Base-by-base conservation (phyloP, 1,139 yeast genomes). In the Candida smagusa region DNA sequence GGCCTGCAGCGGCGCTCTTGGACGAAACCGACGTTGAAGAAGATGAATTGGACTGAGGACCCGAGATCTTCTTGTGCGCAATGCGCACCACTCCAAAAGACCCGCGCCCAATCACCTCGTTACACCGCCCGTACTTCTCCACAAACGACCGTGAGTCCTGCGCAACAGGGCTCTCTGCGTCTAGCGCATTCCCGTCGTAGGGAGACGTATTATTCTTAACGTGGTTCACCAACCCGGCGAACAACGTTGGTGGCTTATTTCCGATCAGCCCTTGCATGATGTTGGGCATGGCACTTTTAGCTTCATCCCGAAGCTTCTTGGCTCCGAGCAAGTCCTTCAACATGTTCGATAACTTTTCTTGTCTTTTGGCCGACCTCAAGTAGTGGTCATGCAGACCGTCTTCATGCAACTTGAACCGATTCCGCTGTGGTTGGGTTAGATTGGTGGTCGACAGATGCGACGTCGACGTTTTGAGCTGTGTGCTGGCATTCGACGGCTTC, bases 311-410 rank as follows among this genome's bases (percentile, higher is more conserved):
- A 27, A 85, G 70, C 56, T 83, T 85, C 51, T 84, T 84, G 8
- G 90, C 89, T 25, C 90, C 94, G 42, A 90, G 63, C 46, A 88
- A 71, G 54, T 87, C 96, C 50, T 87, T 87, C 47, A 92, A 72
- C 96, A 90, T 86, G 44, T 81, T 81, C 12, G 88, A 77, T 34
- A 90, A 68, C 56, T 88, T 89, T 55, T 90, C 97, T 59, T 89
- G 97, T 47, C 97, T 75, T 53, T 83, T 81, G 8, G 90, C 82
- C 32, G 84, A 79, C 43, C 80, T 74, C 47, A 90, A 68, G 54
- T 79, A 80, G 60, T 90, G 97, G 50, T 80, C 87, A 59, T 90
- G 97, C 9, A 63, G 46, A 2, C 94, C 90, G 46, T 81, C 81
- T 34, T 81, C 88, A 37, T 66, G 58, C 56, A 80, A 63, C 28